phyloP scores from a whole-genome alignment of 2,329 filamentous ascomycete species.

The Aspergillus sp. region DNA sequence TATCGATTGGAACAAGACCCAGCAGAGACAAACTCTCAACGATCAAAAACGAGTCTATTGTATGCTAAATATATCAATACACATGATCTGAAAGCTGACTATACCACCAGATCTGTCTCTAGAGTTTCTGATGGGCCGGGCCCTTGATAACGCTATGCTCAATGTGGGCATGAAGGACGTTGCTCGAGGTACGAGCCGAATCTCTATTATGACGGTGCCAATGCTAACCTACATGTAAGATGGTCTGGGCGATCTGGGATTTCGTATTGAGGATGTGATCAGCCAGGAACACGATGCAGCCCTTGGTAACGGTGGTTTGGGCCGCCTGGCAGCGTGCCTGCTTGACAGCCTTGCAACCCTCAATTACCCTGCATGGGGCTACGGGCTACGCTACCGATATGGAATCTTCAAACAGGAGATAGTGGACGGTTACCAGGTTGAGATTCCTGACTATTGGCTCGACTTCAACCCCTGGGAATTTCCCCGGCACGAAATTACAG shows the following conservation, averaged over 20 bases:
- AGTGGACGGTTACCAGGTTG: constrained; percentile 94
- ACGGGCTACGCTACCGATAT: constrained; percentile 91
- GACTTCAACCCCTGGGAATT: constrained; percentile 99
- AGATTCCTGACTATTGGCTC: constrained; percentile 98
- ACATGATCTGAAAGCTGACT: neutral
- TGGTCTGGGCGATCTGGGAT: constrained; percentile 84
- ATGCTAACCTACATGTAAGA: constrained; percentile 50
- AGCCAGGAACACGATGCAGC: constrained; percentile 94
- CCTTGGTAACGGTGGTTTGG: constrained; percentile 91
- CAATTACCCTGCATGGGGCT: constrained; percentile 96
- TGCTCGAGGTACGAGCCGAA: constrained; percentile 64
- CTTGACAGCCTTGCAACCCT: constrained; percentile 92
- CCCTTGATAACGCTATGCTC: constrained; percentile 97
- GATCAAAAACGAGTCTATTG: constrained; percentile 95
- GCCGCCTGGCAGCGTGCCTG: constrained; percentile 93
- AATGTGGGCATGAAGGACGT: constrained; percentile 86
- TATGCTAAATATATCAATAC: constrained; percentile 34
- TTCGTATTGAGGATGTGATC: constrained; percentile 95
- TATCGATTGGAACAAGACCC: constrained; percentile 96
- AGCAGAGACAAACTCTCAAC: constrained; percentile 87
- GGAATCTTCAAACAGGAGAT: constrained; percentile 99
- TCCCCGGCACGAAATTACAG: constrained; percentile 88
- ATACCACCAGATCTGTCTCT: constrained; percentile 71
- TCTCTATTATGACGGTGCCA: constrained; percentile 17
- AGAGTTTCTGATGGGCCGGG: constrained; percentile 95